phyloP scores from a whole-genome alignment of 2,329 filamentous ascomycete genomes.

The Pseudomassariella vexata region DNA sequence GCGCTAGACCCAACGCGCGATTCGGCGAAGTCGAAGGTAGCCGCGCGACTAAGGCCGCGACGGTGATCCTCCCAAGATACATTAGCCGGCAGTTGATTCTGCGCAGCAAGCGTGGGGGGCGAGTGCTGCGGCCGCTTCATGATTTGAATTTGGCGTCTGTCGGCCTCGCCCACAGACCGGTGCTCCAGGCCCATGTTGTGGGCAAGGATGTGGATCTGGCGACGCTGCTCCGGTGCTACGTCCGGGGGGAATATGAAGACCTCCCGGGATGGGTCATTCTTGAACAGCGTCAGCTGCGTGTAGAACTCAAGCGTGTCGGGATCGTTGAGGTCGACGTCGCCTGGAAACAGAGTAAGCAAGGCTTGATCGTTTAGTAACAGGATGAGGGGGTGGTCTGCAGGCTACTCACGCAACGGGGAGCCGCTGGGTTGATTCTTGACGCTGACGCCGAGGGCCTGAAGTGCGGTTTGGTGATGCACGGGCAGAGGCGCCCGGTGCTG shows the following conservation, averaged over 20 bases:
- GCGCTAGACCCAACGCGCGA: conserved; percentile 60
- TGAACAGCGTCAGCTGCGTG: conserved; percentile 84
- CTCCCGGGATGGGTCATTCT: conserved; percentile 71
- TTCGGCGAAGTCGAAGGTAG: conserved; percentile 94
- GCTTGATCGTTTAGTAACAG: conserved; percentile 2
- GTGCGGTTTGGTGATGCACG: conserved; percentile 76
- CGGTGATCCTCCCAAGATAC: conserved; percentile 72
- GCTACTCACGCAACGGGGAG: conserved; percentile 39
- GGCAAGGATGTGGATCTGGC: conserved; percentile 87
- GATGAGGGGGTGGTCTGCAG: conserved; percentile 1
- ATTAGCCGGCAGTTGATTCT: conserved; percentile 50
- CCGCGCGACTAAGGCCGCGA: conserved; percentile 82
- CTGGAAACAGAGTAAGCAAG: conserved; percentile 16
- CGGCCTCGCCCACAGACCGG: conserved; percentile 80
- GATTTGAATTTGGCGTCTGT: conserved; percentile 86
- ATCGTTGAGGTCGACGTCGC: conserved; percentile 86
- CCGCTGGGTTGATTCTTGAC: conserved; percentile 55
- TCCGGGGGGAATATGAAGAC: conserved; percentile 78
- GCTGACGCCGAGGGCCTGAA: conserved; percentile 68
- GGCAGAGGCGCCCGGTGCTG: conserved; percentile 74
- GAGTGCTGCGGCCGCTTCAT: conserved; percentile 60
- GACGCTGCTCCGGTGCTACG: conserved; percentile 76
- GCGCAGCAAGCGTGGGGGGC: conserved; percentile 48
- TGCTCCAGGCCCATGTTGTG: conserved; percentile 94
- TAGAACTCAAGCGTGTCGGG: conserved; percentile 83